Conservation (phyloP, 2,329 filamentous ascomycete species). For the Claviceps africana region DNA sequence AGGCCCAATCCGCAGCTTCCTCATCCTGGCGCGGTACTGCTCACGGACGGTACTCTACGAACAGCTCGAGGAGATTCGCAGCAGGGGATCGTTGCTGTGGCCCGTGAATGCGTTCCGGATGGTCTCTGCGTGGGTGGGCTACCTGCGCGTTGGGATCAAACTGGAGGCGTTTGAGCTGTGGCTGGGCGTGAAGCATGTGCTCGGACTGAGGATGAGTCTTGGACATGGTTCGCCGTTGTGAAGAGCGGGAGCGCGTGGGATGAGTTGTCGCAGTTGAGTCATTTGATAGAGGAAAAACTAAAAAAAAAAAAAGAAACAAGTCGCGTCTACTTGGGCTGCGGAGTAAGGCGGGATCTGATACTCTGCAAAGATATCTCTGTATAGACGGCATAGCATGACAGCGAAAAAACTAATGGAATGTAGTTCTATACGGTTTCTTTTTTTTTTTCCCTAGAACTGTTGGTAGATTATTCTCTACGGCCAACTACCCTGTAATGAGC, state of each 20-base stretch:
- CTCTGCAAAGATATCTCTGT: not conserved
- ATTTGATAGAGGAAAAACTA: not conserved
- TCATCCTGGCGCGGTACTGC: slow-evolving; percentile 57
- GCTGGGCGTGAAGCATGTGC: slow-evolving; percentile 38
- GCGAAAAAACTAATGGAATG: not conserved
- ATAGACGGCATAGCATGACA: not conserved
- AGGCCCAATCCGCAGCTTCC: slow-evolving; percentile 49
- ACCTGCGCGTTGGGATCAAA: slow-evolving; percentile 47
- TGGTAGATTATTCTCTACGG: too few species aligned
- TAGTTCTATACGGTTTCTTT: too few species aligned
- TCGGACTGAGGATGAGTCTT: slow-evolving; percentile 21
- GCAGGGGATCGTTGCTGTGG: slow-evolving; percentile 41
- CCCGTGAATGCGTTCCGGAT: slow-evolving; percentile 41
- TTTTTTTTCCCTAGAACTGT: too few species aligned
- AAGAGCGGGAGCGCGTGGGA: not conserved
- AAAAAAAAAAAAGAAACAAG: too few species aligned
- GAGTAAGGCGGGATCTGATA: not conserved
- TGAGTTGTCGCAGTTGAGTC: not conserved
- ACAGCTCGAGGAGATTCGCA: slow-evolving; percentile 42
- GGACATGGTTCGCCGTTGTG: slow-evolving; percentile 11
- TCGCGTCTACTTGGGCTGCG: not conserved
- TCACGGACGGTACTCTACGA: slow-evolving; percentile 52
- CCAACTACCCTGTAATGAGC: too few species aligned
- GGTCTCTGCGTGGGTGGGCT: slow-evolving; percentile 42
- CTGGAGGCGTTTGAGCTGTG: slow-evolving; percentile 50